These are phyloP conservation scores for Lentinula boryana DNA, from an alignment of 768 basidiomycete genomes.

Conservation along the genomic window DNA sequence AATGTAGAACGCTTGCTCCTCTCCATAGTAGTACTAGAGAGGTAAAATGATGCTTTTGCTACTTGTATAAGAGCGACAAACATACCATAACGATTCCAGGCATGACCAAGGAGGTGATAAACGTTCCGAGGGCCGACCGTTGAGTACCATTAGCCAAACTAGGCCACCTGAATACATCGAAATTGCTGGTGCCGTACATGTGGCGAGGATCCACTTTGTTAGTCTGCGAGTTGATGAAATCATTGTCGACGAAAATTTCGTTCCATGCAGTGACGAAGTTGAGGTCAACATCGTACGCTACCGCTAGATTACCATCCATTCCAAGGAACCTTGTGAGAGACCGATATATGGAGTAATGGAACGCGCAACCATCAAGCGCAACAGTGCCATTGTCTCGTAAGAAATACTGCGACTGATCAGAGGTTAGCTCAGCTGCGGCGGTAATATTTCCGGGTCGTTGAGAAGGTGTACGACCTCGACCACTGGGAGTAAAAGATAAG, in stretches of 20 bases:
- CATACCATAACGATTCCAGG: slow-evolving; percentile 80
- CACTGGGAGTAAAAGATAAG: slow-evolving; percentile 34
- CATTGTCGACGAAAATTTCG: slow-evolving; percentile 83
- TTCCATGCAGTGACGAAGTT: slow-evolving; percentile 93
- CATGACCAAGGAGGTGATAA: slow-evolving; percentile 77
- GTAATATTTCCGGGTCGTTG: slow-evolving; percentile 65
- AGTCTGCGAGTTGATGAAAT: slow-evolving; percentile 70
- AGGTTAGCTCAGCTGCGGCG: slow-evolving; percentile 60
- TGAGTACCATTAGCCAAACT: slow-evolving; percentile 81
- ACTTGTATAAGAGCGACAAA: slow-evolving; percentile 21
- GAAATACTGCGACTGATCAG: slow-evolving; percentile 66
- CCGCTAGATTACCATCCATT: slow-evolving; percentile 93
- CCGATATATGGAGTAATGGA: slow-evolving; percentile 94
- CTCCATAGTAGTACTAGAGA: slow-evolving; percentile 84
- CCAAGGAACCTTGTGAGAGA: slow-evolving; percentile 81
- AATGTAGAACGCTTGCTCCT: slow-evolving; percentile 87
- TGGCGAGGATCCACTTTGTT: slow-evolving; percentile 75
- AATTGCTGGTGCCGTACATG: slow-evolving; percentile 89
- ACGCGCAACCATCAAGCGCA: slow-evolving; percentile 75
- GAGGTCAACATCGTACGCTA: slow-evolving; percentile 76
- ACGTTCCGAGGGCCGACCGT: slow-evolving; percentile 68
- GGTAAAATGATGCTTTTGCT: slow-evolving; percentile 76
- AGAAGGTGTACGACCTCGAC: slow-evolving; percentile 80
- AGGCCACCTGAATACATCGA: slow-evolving; percentile 94
- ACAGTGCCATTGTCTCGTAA: slow-evolving; percentile 62